phyloP scores from a whole-genome alignment of 495 filamentous ascomycete genomes.

The Saxophila tyrrhenica region DNA sequence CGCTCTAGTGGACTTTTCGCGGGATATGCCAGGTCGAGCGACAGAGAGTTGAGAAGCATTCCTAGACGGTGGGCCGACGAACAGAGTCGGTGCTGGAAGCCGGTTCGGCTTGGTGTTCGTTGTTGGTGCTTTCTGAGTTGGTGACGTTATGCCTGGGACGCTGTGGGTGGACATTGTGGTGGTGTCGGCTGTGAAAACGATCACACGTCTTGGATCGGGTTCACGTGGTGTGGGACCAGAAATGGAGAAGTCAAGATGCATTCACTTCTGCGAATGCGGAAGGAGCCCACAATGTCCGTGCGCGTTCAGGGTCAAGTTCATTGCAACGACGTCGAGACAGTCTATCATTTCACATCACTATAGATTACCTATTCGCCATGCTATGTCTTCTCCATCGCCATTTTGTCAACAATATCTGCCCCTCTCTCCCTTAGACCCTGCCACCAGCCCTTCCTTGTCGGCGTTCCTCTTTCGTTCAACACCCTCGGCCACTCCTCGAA shows the following conservation, averaged over 20 bases:
- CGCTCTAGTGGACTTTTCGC: constrained; percentile 3
- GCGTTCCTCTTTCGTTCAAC: constrained; percentile 5
- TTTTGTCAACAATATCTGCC: background rate
- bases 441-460: constrained; percentile 5
- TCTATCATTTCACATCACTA: too few relatives aligned
- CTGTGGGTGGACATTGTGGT: background rate
- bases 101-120: constrained; percentile 42
- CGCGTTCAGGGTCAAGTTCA: too few relatives aligned
- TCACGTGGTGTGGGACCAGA: too few relatives aligned
- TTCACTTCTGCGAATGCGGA: too few relatives aligned
- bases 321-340: too few relatives aligned
- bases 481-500: constrained; percentile 6
- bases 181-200: too few relatives aligned
- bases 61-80: constrained; percentile 66
- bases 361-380: too few relatives aligned
- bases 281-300: too few relatives aligned
- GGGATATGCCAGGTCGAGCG: constrained; percentile 10
- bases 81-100: constrained; percentile 64
- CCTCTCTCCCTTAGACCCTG: background rate
- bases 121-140: background rate
- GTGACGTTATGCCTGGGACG: background rate
- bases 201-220: too few relatives aligned
- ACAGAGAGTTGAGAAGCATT: constrained; percentile 46
- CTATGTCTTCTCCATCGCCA: background rate
- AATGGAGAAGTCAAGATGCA: too few relatives aligned